Conservation (phyloP, 2,329 filamentous ascomycete genomes). For the Pestalotiopsis sp. region DNA sequence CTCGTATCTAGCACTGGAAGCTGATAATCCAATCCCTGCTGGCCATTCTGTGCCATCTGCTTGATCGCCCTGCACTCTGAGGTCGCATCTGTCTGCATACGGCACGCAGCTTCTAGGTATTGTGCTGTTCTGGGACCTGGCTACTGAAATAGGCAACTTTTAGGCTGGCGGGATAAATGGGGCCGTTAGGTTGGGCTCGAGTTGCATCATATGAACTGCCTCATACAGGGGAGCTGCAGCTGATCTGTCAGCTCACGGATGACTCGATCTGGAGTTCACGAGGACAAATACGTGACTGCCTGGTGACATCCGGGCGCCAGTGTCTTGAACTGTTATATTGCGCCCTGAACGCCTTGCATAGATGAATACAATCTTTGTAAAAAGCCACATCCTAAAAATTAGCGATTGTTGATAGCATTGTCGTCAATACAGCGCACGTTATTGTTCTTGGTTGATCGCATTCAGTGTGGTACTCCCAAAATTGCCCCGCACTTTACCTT, state of each 20-base stretch:
- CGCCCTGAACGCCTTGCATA: not conserved
- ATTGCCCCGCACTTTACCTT: constrained; percentile 9
- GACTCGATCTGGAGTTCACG: constrained; percentile 10
- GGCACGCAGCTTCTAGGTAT: not conserved
- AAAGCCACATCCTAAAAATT: not conserved
- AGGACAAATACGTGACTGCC: constrained; percentile 1
- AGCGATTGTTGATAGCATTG: not conserved
- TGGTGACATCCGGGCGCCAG: not conserved
- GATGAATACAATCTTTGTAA: not conserved
- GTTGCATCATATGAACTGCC: constrained; percentile 9
- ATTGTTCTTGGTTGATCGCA: not conserved
- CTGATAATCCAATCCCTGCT: too few relatives aligned
- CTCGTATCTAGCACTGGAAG: too few relatives aligned
- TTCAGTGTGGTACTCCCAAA: not conserved
- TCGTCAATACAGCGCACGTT: not conserved
- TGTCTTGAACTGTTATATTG: not conserved
- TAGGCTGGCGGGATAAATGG: constrained; percentile 1
- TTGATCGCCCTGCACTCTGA: too few relatives aligned
- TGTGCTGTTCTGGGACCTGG: not conserved
- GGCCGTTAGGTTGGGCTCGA: constrained; percentile 1
- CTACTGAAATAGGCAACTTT: not conserved
- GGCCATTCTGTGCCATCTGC: too few relatives aligned
- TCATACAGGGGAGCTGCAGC: constrained; percentile 3
- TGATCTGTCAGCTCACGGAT: constrained; percentile 4
- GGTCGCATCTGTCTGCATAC: too few relatives aligned